Percentiles rank a stretch among this genome's conserved stretches.
phyloP scores from a whole-genome alignment of 345 rosid species.

The Schrenkiella parvula region DNA sequence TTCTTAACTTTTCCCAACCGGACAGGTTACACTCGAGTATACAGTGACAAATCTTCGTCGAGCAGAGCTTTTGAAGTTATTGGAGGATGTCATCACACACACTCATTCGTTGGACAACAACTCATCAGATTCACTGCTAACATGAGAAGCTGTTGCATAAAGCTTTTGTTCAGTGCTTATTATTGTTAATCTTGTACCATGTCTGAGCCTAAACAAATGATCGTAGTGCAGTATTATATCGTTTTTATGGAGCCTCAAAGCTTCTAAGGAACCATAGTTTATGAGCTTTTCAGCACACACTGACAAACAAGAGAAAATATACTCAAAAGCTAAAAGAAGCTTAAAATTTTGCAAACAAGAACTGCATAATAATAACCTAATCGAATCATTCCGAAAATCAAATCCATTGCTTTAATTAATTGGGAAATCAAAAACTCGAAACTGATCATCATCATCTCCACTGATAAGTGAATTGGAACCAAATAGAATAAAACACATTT shows the following conservation, averaged over 20 bases:
- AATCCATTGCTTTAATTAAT: too few relatives aligned
- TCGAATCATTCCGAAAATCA: too few relatives aligned
- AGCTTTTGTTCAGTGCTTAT: neutral
- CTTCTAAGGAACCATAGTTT: neutral
- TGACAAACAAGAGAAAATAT: neutral
- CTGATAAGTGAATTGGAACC: too few relatives aligned
- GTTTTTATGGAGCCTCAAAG: neutral
- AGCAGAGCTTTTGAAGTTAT: conserved; percentile 46
- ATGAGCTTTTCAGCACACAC: neutral
- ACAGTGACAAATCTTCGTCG: conserved; percentile 40
- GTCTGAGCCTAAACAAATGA: neutral
- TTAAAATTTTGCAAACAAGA: neutral
- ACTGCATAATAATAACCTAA: too few relatives aligned
- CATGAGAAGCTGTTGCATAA: conserved; percentile 17
- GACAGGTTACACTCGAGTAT: conserved; percentile 71
- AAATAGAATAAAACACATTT: too few relatives aligned
- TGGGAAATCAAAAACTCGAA: too few relatives aligned
- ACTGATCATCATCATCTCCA: too few relatives aligned
- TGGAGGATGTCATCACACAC: conserved; percentile 38
- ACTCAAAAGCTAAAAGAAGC: neutral
- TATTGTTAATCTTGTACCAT: neutral
- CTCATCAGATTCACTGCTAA: neutral
- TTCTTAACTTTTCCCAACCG: neutral
- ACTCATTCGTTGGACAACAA: conserved; percentile 5
- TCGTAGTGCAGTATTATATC: neutral